Conservation (phyloP, 2,329 filamentous ascomycete species). For the Cladophialophora exuberans region DNA sequence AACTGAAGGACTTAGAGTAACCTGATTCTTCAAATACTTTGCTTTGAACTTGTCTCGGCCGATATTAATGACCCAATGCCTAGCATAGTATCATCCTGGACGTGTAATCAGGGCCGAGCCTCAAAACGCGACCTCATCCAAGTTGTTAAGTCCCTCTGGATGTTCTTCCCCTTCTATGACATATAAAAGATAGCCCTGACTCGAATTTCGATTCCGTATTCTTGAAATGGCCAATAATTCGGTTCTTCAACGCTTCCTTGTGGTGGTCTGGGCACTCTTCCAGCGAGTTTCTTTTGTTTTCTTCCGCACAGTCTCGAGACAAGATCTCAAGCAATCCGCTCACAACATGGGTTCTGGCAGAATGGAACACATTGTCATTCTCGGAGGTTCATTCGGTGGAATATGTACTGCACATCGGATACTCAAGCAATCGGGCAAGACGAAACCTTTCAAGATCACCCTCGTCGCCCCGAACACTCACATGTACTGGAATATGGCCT, state of each 20-base stretch:
- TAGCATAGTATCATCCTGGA: too few species aligned
- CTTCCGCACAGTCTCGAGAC: not conserved
- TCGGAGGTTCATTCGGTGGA: constrained; percentile 12
- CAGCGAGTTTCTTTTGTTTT: not conserved
- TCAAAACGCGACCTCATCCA: too few species aligned
- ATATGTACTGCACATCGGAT: constrained; percentile 13
- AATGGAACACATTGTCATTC: constrained; percentile 18
- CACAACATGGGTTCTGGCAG: not conserved
- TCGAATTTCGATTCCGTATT: too few species aligned
- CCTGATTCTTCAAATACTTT: too few species aligned
- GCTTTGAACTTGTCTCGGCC: too few species aligned
- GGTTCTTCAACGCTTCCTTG: not conserved
- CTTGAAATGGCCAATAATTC: not conserved
- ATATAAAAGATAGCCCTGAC: too few species aligned
- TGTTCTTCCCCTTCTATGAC: too few species aligned
- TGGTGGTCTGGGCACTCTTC: not conserved
- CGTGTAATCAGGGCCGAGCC: too few species aligned
- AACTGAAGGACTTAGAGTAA: too few species aligned
- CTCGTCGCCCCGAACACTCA: constrained; percentile 11
- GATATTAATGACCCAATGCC: too few species aligned
- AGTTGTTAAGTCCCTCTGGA: too few species aligned
- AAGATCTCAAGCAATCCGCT: not conserved
- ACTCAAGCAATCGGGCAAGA: constrained; percentile 9
- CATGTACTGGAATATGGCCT: constrained; percentile 20
- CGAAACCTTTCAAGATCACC: constrained; percentile 8